Conservation (phyloP, 2,329 filamentous ascomycete species). For the Epichloe sp. region DNA sequence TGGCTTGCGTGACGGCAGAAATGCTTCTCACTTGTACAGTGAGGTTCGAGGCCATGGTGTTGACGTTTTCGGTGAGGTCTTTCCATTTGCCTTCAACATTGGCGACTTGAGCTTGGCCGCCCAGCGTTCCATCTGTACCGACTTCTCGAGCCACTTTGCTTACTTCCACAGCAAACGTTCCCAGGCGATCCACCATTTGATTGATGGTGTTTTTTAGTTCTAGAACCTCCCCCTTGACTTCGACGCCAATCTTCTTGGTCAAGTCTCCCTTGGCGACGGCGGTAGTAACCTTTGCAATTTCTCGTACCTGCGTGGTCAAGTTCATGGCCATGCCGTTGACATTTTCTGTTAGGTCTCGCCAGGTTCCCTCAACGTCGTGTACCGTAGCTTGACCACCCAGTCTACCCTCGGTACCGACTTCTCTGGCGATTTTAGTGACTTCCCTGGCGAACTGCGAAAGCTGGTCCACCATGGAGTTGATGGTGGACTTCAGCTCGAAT, state of each 20-base stretch:
- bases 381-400: constrained; percentile 91
- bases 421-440: constrained; percentile 89
- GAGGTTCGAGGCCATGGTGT: constrained; percentile 59
- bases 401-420: constrained; percentile 91
- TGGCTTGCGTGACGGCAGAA: constrained; percentile 86
- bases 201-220: constrained; percentile 97
- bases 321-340: constrained; percentile 99
- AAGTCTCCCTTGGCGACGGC: constrained; percentile 90
- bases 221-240: constrained; percentile 86
- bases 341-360: constrained; percentile 88
- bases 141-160: constrained; percentile 92
- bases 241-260: constrained; percentile 89
- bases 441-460: constrained; percentile 93
- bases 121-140: constrained; percentile 87
- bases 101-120: constrained; percentile 85
- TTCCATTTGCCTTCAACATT: constrained; percentile 98
- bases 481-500: constrained; percentile 88
- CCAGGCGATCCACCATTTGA: constrained; percentile 94
- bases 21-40: constrained; percentile 76
- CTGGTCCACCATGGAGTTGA: constrained; percentile 99
- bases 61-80: constrained; percentile 83
- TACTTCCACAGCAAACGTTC: constrained; percentile 92
- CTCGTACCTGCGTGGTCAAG: constrained; percentile 89
- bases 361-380: constrained; percentile 92
- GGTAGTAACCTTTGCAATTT: constrained; percentile 93